Evolutionary conservation across 176 grass and related monocot species (phyloP), one percentile per base, ranked within the genome.

Genomic region (Avena insularis): DNA sequence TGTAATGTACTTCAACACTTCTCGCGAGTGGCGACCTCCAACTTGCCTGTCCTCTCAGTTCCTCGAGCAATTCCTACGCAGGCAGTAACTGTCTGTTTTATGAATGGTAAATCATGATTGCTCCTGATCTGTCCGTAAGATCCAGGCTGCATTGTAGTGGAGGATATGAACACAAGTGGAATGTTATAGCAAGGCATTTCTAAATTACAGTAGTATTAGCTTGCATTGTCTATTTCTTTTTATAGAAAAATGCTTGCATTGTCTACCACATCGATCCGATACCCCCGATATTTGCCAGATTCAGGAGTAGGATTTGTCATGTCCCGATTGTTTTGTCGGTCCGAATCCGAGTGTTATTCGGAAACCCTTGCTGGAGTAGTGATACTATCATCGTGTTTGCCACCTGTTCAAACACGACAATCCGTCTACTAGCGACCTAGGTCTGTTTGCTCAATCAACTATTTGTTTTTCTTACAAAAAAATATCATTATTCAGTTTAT

Each of bases 41-140:
- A 6, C 62, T 12, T 2, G 12, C 36, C 16, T 51, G 46, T 19
- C 16, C 3, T 40, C 63, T 63, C 36, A 12, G n/a, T 68, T 36
- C 5, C 63, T 48, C 79, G 33, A 36, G 11, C 6, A 53, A 21
- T 48, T 67, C 27, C 62, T 33, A 75, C 23, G 15, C 23, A n/a
- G 80, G 46, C 23, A 31, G 63, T 38, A 83, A 83, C 11, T 29
- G 9, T 21, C 8, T 16, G 12, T 43, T 43, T 43, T 69, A 0
- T 71, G 31, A 82, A 82, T 71, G 80, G 48, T 58, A 38, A 56
- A 25, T 5, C 35, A 21, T 72, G 8, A 57, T 19, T 71, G 50
- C 29, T 69, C 12, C 9, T 68, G 46, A 7, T 0, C 61, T 53
- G 23, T 35, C 29, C 8, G 5, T 83, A 47, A 71, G 6, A 56